A percentile compares a stretch with the other conserved stretches of the same genome.
Evolutionary conservation across 768 basidiomycete species (phyloP).

Genomic region (Mycena galopus): DNA sequence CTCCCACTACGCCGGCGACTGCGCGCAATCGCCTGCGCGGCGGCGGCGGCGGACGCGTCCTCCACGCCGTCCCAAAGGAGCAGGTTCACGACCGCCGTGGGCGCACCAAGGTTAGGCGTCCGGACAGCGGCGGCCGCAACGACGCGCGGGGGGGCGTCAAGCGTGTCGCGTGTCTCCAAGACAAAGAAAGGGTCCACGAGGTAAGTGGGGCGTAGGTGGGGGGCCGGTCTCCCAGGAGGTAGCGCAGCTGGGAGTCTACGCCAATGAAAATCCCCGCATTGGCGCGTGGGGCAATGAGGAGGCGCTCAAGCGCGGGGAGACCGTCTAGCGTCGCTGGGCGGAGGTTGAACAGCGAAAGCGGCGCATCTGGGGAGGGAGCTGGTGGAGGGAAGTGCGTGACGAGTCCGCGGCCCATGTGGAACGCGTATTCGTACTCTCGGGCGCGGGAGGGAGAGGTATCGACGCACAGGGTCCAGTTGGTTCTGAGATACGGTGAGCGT

Average conservation of each 20-base stretch:
- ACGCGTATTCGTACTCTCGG: constrained; percentile 17
- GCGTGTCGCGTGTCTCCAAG: background rate
- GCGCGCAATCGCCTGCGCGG: background rate
- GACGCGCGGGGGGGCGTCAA: background rate
- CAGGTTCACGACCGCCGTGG: background rate
- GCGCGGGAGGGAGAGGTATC: no score
- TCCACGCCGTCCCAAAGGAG: constrained; percentile 15
- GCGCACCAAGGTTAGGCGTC: background rate
- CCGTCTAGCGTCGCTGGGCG: constrained; percentile 2
- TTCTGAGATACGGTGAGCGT: background rate
- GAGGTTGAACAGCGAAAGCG: constrained; percentile 1
- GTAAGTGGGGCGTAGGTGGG: background rate
- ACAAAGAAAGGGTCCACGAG: background rate
- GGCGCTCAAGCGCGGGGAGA: constrained; percentile 10
- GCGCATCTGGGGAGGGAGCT: background rate
- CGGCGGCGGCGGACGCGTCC: background rate
- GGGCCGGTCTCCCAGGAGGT: constrained; percentile 1
- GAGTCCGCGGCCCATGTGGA: constrained; percentile 12
- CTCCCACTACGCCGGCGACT: background rate
- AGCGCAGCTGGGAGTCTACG: constrained; percentile 7
- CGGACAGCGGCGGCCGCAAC: background rate
- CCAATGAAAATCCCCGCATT: background rate
- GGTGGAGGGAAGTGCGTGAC: constrained; percentile 1
- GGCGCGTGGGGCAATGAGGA: constrained; percentile 7
- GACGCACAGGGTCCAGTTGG: constrained; percentile 7